These are phyloP conservation scores for Chlorella sorokiniana DNA, from an alignment of 139 green algal species.

Conservation along the genomic window DNA sequence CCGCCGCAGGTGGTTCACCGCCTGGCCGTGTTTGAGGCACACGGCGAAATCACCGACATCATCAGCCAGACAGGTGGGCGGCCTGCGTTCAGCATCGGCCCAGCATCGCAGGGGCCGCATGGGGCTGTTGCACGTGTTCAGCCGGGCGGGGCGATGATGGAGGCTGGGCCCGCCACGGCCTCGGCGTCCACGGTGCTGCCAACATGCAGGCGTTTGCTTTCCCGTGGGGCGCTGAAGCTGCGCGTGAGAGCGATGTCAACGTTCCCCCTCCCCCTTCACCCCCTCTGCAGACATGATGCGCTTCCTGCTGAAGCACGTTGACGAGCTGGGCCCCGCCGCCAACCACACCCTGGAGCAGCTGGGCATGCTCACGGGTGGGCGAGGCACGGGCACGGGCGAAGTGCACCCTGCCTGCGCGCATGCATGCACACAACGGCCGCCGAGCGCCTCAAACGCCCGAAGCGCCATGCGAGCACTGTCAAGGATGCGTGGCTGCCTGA, in stretches of 20 bases:
- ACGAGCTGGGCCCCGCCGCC: slow-evolving; percentile 36
- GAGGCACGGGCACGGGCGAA: no score
- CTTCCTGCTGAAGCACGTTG: slow-evolving; percentile 38
- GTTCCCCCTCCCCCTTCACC: neutral
- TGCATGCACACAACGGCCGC: no score
- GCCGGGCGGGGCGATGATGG: no score
- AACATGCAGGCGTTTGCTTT: no score
- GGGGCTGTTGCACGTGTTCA: neutral
- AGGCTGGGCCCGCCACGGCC: no score
- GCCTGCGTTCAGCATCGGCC: neutral
- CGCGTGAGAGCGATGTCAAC: no score
- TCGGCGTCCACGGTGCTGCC: no score
- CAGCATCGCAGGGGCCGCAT: neutral
- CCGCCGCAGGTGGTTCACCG: slow-evolving; percentile 50
- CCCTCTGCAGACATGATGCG: slow-evolving; percentile 17
- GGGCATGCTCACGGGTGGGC: slow-evolving; percentile 43
- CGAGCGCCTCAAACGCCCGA: no score
- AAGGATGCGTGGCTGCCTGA: no score
- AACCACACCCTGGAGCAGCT: slow-evolving; percentile 39
- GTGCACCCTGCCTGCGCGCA: no score
- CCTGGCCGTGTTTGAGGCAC: slow-evolving; percentile 66
- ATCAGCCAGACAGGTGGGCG: slow-evolving; percentile 55
- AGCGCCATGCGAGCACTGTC: no score
- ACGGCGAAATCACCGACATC: slow-evolving; percentile 70
- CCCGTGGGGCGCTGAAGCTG: no score